A percentile compares a stretch with the other conserved stretches of the same genome.
These are phyloP conservation scores for Globisporangium nunn DNA, from an alignment of 352 stramenopile species.

Conservation along the genomic window DNA sequence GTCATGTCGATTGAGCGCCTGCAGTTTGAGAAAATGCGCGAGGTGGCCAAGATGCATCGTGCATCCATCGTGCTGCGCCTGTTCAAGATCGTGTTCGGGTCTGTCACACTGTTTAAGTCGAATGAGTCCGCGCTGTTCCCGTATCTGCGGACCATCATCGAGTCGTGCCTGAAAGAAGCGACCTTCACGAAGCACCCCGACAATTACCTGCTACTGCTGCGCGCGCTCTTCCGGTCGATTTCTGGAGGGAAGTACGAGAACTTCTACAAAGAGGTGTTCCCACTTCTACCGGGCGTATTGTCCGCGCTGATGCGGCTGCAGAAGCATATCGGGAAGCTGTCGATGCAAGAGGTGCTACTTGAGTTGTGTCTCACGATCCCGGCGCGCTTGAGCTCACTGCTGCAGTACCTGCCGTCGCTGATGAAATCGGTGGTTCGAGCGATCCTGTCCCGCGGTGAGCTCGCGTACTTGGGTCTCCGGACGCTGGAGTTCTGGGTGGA, in stretches of 20 bases:
- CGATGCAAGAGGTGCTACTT: slow-evolving; percentile 90
- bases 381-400: slow-evolving; percentile 89
- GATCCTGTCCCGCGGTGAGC: slow-evolving; percentile 91
- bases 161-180: slow-evolving; percentile 87
- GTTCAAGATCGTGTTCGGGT: slow-evolving; percentile 96
- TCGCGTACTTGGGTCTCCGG: slow-evolving; percentile 92
- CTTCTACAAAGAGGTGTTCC: slow-evolving; percentile 96
- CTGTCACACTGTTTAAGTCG: slow-evolving; percentile 92
- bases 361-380: slow-evolving; percentile 97
- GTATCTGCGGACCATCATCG: slow-evolving; percentile 91
- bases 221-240: slow-evolving; percentile 94
- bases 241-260: slow-evolving; percentile 97
- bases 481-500: slow-evolving; percentile 99
- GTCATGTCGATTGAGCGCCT: slow-evolving; percentile 67
- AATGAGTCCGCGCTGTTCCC: slow-evolving; percentile 94
- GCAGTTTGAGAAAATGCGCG: slow-evolving; percentile 75
- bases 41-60: slow-evolving; percentile 58
- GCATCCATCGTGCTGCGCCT: slow-evolving; percentile 88
- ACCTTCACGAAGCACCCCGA: slow-evolving; percentile 89
- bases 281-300: slow-evolving; percentile 89
- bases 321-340: slow-evolving; percentile 74
- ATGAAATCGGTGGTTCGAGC: slow-evolving; percentile 93
- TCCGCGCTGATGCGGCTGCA: slow-evolving; percentile 93
- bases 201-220: slow-evolving; percentile 93
- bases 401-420: slow-evolving; percentile 96